phyloP scores from a whole-genome alignment of 805 yeast genomes.

The Wickerhamiella lipophila region DNA sequence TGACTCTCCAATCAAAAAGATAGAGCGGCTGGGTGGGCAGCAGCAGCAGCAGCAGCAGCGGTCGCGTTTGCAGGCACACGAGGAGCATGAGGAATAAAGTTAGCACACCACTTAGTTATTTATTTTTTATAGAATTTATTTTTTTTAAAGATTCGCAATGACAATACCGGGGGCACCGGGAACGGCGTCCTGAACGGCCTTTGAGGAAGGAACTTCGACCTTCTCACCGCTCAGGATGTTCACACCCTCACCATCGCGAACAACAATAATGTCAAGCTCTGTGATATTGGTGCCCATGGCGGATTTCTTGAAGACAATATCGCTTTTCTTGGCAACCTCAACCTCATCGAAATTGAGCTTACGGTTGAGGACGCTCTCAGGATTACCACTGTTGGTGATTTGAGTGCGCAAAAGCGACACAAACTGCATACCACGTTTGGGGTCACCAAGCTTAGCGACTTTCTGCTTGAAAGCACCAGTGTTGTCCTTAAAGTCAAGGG shows the following conservation, averaged over 20 bases:
- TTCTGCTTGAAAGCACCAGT: constrained; percentile 29
- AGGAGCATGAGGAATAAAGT: constrained; percentile 1
- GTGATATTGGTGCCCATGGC: constrained; percentile 47
- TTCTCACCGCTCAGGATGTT: constrained; percentile 58
- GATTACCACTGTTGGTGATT: constrained; percentile 38
- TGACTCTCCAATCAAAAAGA: constrained; percentile 8
- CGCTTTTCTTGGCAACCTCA: constrained; percentile 45
- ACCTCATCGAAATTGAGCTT: constrained; percentile 70
- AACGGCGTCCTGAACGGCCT: constrained; percentile 66
- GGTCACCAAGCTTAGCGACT: constrained; percentile 43
- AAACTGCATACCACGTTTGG: constrained; percentile 98
- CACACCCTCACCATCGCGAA: constrained; percentile 58
- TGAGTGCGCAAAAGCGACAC: constrained; percentile 76
- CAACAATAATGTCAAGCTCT: constrained; percentile 46
- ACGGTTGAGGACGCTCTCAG: constrained; percentile 77
- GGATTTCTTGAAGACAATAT: constrained; percentile 47
- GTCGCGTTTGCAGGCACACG: constrained; percentile 2
- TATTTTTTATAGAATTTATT: not conserved
- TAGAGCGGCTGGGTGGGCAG: not conserved
- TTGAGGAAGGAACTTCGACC: constrained; percentile 52
- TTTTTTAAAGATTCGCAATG: constrained; percentile 37
- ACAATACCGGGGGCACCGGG: constrained; percentile 91
- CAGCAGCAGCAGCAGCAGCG: too few relatives aligned
- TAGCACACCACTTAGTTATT: not conserved
- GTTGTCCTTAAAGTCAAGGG: constrained; percentile 26